Percentiles rank a stretch among this genome's conserved stretches.
These are phyloP conservation scores for Esteya vermicola DNA, from an alignment of 2,329 filamentous ascomycete genomes.

Conservation along the genomic window DNA sequence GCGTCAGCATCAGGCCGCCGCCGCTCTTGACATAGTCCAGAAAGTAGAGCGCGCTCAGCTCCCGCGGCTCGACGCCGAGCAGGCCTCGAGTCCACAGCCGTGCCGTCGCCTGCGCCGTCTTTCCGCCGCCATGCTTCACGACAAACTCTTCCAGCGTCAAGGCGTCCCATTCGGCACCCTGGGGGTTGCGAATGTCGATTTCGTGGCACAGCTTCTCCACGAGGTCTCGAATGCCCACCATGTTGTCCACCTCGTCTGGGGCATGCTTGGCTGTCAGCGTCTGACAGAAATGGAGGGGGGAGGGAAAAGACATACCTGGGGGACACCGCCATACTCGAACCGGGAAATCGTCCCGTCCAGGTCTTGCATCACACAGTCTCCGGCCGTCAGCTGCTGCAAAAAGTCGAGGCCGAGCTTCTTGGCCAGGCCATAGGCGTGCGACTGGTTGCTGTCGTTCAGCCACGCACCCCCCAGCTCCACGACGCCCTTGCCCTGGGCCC, in stretches of 20 bases:
- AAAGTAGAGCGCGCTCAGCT: conserved; percentile 37
- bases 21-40: conserved; percentile 38
- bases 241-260: background rate
- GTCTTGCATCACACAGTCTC: conserved; percentile 6
- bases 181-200: background rate
- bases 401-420: conserved; percentile 2
- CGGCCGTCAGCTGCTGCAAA: conserved; percentile 5
- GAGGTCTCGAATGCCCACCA: background rate
- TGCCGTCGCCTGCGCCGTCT: conserved; percentile 2
- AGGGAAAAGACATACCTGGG: background rate
- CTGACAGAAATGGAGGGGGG: background rate
- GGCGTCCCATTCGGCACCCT: background rate
- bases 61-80: conserved; percentile 32
- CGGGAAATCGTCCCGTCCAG: conserved; percentile 2
- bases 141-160: conserved; percentile 7
- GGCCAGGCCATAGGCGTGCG: conserved; percentile 1
- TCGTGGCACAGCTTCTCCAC: background rate
- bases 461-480: conserved; percentile 9
- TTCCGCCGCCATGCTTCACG: conserved; percentile 2
- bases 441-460: conserved; percentile 10
- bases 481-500: background rate
- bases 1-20: conserved; percentile 31
- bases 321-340: conserved; percentile 5
- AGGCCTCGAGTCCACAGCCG: conserved; percentile 6
- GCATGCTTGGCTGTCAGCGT: background rate